Base-by-base conservation (phyloP, 148 eudicot genomes). In the Drosera capensis region DNA sequence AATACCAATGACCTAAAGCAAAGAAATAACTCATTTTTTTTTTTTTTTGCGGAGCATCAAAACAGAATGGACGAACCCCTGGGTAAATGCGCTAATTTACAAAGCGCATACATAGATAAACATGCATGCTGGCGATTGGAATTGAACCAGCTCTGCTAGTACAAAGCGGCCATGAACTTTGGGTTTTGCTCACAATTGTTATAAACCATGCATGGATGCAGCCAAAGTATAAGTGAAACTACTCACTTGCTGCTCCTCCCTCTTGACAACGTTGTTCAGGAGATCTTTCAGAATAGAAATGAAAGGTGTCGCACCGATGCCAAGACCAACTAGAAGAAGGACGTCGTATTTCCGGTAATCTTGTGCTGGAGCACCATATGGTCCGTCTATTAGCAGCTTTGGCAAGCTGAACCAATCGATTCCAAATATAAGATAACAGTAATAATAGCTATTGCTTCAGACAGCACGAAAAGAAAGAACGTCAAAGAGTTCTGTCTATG, bases 331-430 rank as follows among this genome's bases (percentile, higher is more conserved):
- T 46, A 90, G 87, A 39, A 90, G 68, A 37, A 90, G 72, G 24
- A 90, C 93, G 56, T 90, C 97, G 48, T 90, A 90, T 40, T 90
- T 90, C 20, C 61, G 60, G 48, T 90, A 90, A 53, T 90, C 93
- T 75, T 90, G 87, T 38, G 97, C 95, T 46, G 97, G 95, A 58
- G 95, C 97, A 48, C 95, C 97, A 34, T 90, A 90, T 34, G 97
- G 97, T 48, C 97, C 97, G 41, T 90, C 97, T 62, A 90, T 84
- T 51, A 59, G 57, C 40, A 90, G 78, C 74, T 64, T 78, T 20
- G 97, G 97, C 70, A 84, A 65, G 60, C 97, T 84, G 85, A 42
- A 29, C n/a, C n/a, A n/a, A n/a, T n/a, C n/a, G n/a, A n/a, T n/a
- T n/a, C n/a, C n/a, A n/a, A n/a, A n/a, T n/a, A n/a, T n/a, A n/a